Base-by-base conservation (phyloP, 2,329 filamentous ascomycete species). In the Claviceps sorghi region DNA sequence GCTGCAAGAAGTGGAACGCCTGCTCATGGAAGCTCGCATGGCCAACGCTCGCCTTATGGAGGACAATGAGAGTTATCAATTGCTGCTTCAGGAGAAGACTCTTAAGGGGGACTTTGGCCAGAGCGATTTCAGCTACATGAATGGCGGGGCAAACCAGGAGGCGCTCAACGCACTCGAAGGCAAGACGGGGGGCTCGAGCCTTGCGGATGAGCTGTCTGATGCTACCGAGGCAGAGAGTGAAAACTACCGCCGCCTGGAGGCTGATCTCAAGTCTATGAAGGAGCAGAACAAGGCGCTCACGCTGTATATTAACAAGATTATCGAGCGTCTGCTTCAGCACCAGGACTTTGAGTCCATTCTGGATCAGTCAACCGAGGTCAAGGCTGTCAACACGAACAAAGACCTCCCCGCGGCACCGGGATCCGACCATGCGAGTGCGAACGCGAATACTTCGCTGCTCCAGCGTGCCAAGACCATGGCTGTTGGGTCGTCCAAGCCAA, bases 251-350 rank as follows among this genome's bases (percentile, higher is more conserved):
- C 81, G 80, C 50, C 74, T 93, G 13, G 90, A 96, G 65, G 69
- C 75, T 11, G 91, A 97, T 61, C 69, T 93, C 59, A 88, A 86
- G 67, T 76, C 79, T 9, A 73, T 88, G 60, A 91, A 87, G 70
- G 91, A 95, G 65, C 84, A 95, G 72, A 97, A 98, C 75, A 97
- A 97, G 73, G 93, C 93, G 32, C 75, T 98, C 60, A 95, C 89
- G 26, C 75, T 97, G 58, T 98, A 98, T 72, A 96, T 98, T 74
- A 95, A 97, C 78, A 95, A 93, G 72, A 97, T 98, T 67, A 95
- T 98, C 65, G 93, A 93, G 67, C 86, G 93, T 53, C 80, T 98
- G 45, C 78, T 98, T 56, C 86, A 95, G 64, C 87, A 96, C 69
- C 86, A 95, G 62, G 90, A 95, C 59, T 97, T 95, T 59, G 91